Evolutionary conservation across 176 grass and related monocot genomes (phyloP).

Genomic region (Avena sativa): DNA sequence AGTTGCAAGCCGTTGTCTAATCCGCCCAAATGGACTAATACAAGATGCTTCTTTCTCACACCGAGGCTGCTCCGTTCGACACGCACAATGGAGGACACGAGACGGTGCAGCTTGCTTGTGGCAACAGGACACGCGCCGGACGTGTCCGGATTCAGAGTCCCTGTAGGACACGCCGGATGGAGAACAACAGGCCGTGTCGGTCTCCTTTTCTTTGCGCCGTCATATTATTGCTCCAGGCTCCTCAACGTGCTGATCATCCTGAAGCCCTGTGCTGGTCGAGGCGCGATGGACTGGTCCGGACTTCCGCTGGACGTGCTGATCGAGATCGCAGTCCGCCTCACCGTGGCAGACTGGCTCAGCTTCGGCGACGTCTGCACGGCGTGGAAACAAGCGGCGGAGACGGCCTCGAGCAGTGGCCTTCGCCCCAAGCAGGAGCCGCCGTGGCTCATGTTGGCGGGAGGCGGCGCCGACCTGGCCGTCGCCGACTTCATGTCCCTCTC

Average conservation of each 20-base stretch:
- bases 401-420: background rate
- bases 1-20: too few species aligned
- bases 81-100: too few species aligned
- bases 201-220: background rate
- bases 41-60: too few species aligned
- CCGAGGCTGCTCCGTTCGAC: too few species aligned
- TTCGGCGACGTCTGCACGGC: background rate
- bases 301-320: background rate
- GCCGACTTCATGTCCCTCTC: background rate
- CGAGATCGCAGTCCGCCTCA: background rate
- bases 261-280: background rate
- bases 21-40: too few species aligned
- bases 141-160: too few species aligned
- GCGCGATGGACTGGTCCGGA: background rate
- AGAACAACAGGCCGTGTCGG: background rate
- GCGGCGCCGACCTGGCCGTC: background rate
- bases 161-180: background rate
- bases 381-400: background rate
- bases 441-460: background rate
- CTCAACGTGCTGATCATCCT: background rate
- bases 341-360: background rate
- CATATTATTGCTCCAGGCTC: background rate
- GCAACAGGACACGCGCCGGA: too few species aligned
- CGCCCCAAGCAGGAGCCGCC: background rate
- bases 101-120: too few species aligned